These are phyloP conservation scores for Hericium erinaceus DNA, from an alignment of 768 basidiomycete genomes.

Conservation along the genomic window DNA sequence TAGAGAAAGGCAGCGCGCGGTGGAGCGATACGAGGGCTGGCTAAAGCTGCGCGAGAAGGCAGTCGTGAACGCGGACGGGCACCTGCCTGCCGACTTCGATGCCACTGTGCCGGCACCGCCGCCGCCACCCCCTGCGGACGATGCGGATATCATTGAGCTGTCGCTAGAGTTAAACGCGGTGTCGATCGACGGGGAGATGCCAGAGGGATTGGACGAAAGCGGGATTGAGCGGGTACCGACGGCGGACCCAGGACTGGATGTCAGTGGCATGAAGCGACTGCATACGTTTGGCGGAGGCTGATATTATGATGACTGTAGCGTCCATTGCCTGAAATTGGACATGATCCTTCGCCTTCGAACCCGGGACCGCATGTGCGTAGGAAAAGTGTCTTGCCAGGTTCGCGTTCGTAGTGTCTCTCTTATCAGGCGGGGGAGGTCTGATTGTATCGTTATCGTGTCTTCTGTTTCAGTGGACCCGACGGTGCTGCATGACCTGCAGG, in stretches of 20 bases:
- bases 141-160: constrained; percentile 79
- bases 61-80: constrained; percentile 57
- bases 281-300: constrained; percentile 13
- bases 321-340: constrained; percentile 56
- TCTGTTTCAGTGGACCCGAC: constrained; percentile 65
- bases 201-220: constrained; percentile 65
- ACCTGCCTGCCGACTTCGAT: constrained; percentile 61
- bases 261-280: constrained; percentile 34
- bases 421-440: neutral
- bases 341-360: constrained; percentile 42
- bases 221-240: constrained; percentile 85
- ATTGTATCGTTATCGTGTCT: constrained; percentile 10
- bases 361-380: constrained; percentile 79
- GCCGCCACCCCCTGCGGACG: constrained; percentile 71
- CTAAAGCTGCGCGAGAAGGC: constrained; percentile 74
- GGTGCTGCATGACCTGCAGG: constrained; percentile 81
- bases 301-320: constrained; percentile 31
- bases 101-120: constrained; percentile 66
- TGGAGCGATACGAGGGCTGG: constrained; percentile 86
- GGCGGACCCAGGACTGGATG: constrained; percentile 85
- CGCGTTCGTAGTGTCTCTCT: constrained; percentile 13
- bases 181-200: constrained; percentile 60
- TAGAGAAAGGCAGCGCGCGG: constrained; percentile 84
- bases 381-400: constrained; percentile 91
- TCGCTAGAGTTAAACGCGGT: constrained; percentile 84